Conservation (phyloP, 1,284 basidiomycete species). For the Phellinidium pouzarii region DNA sequence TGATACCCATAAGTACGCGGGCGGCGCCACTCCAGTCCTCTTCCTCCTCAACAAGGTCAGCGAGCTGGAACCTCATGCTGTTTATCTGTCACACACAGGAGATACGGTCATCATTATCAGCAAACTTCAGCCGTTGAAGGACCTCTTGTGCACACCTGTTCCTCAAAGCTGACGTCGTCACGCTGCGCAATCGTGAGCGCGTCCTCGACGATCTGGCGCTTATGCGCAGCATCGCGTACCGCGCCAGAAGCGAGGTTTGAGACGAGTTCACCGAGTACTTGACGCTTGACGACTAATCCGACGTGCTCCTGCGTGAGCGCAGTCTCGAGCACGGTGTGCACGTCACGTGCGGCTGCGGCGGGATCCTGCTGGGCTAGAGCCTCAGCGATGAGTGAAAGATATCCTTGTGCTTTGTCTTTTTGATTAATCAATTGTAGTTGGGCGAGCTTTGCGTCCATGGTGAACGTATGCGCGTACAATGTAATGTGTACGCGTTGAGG, state of each 20-base stretch:
- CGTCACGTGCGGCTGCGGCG: constrained; percentile 40
- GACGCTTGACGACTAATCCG: constrained; percentile 78
- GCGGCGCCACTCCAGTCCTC: constrained; percentile 95
- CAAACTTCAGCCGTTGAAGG: background rate
- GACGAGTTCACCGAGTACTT: constrained; percentile 78
- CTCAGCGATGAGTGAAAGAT: constrained; percentile 51
- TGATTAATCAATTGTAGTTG: constrained; percentile 61
- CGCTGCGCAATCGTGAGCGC: constrained; percentile 65
- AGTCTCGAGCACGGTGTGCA: constrained; percentile 64
- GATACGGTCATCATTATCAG: background rate
- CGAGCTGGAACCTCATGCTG: constrained; percentile 77
- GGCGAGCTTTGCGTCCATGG: constrained; percentile 60
- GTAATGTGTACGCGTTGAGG: background rate
- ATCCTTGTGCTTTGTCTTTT: constrained; percentile 80
- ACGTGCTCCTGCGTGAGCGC: constrained; percentile 75
- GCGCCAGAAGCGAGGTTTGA: constrained; percentile 50
- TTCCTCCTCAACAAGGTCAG: constrained; percentile 81
- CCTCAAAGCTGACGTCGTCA: constrained; percentile 83
- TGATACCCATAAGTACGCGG: constrained; percentile 80
- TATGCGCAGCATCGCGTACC: constrained; percentile 49
- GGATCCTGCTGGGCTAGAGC: constrained; percentile 47
- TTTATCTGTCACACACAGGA: constrained; percentile 56
- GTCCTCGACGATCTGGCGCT: constrained; percentile 67
- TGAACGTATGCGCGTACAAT: background rate
- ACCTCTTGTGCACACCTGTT: constrained; percentile 65